Evolutionary conservation across 768 basidiomycete species (phyloP), one percentile per base, ranked within the genome.

Genomic region (Trametes meyenii): DNA sequence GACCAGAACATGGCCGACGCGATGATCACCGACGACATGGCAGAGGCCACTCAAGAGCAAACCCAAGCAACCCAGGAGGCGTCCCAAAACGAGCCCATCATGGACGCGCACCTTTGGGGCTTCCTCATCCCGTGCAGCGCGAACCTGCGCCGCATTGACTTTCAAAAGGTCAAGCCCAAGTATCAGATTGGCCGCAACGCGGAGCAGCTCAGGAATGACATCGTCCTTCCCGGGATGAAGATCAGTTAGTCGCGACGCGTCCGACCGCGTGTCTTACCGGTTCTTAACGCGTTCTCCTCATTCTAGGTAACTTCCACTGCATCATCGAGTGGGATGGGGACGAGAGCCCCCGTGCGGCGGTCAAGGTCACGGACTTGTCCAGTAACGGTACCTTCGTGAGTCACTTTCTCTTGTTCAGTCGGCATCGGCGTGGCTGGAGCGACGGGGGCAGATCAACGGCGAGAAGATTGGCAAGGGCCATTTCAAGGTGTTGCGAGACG

Each of bases 171-270:
- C 42, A 74, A 78, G 26, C 78, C 78, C 0, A 73, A 67, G 19
- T 83, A 84, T 65, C 77, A 70, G 23, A 72, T 92, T 63, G 90
- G 90, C 26, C 80, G 90, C 52, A 79, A 79, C 61, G 67, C 35
- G 14, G 65, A 68, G 23, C 44, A 45, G 23, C 24, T 50, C 33
- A 61, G 53, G 55, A 75, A 74, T 61, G 85, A 88, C 60, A 75
- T 89, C 46, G 72, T 85, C n/a, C 74, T 93, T 26, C 81, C 85
- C 5, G 87, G 88, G 10, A 82, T 79, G 76, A 90, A 84, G 80
- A 83, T 92, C 70, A 92, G 91, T 92, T 67, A 73, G 83, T 78
- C 38, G 29, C 51, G 65, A 52, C 56, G 59, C 60, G 44, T 67
- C 45, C 26, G 38, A 6, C 50, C 51, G 36, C 54, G 55, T 43